Base-by-base conservation (phyloP, 352 stramenopile genomes). In the Phytophthora colocasiae region DNA sequence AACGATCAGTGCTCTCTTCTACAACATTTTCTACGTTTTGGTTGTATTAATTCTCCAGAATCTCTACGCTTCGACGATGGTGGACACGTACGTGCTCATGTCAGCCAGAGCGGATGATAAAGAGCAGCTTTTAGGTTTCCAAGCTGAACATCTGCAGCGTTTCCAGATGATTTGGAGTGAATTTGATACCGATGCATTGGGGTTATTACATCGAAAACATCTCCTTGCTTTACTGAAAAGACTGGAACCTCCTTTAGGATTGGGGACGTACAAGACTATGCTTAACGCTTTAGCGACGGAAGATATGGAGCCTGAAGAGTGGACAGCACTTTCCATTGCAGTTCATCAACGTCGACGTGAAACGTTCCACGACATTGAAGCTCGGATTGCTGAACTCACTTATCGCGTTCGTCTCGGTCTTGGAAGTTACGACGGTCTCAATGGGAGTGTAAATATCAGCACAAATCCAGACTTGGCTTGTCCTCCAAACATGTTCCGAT, bases 11-110 rank as follows among this genome's bases (percentile, higher is more conserved):
- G 75, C 77, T 4, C 43, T 92, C 5, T 92, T 94, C 53, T 95
- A 90, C 66, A 82, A 93, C 69, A 77, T 70, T 19, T 95, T 94
- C 49, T 95, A 92, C 62, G 55, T 95, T 7, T 69, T 95, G 22
- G 85, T 95, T 3, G 77, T 89, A 11, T 59, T 95, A 19, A 83
- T 95, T 48, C 66, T 95, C 3, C 87, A 93, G 61, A 92, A 95
- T 53, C 44, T 95, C 22, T 95, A 94, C 66, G 79, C 90, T 0
- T 86, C 87, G 4, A 92, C 85, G 0, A 90, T 95, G 61, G 80
- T 95, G 0, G 87, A 95, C 38, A 94, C 85, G 15, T 95, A 88
- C 38, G 85, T 95, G 17, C 88, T 86, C 8, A 91, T 77, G 39
- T 90, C 86, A 6, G 85, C 87, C 0, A 73, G 90, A 56, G 84